Conservation (phyloP, 2,329 filamentous ascomycete species). For the Xylariaceae sp. region DNA sequence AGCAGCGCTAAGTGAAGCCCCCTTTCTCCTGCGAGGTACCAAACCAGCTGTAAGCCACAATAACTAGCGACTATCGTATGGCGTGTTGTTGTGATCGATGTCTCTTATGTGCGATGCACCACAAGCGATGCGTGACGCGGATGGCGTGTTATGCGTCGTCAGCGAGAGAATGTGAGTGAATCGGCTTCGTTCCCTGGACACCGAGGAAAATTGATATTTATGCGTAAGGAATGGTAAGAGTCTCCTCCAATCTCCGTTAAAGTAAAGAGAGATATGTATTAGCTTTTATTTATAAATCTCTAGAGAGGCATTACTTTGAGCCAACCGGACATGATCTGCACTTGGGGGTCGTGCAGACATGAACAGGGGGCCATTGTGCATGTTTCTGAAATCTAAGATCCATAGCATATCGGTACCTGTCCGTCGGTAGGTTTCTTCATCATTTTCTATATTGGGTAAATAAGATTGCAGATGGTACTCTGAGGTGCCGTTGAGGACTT, state of each 20-base stretch:
- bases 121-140: constrained; percentile 13
- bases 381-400: too few species aligned
- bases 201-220: constrained; percentile 1
- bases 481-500: too few species aligned
- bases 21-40: neutral
- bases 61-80: constrained; percentile 3
- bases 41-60: constrained; percentile 9
- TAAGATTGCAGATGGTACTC: too few species aligned
- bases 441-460: too few species aligned
- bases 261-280: too few species aligned
- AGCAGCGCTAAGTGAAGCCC: constrained; percentile 21
- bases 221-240: neutral
- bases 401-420: too few species aligned
- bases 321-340: too few species aligned
- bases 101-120: constrained; percentile 23
- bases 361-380: too few species aligned
- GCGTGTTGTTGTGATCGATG: constrained; percentile 7
- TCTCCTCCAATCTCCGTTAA: neutral
- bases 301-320: too few species aligned
- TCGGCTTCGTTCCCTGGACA: constrained; percentile 5
- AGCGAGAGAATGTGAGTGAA: neutral
- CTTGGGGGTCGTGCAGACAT: too few species aligned
- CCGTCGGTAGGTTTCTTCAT: too few species aligned
- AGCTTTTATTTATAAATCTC: too few species aligned
- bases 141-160: constrained; percentile 6